These are phyloP conservation scores for Groenewaldozyma tartarivorans DNA, from an alignment of 805 yeast genomes.

Conservation along the genomic window DNA sequence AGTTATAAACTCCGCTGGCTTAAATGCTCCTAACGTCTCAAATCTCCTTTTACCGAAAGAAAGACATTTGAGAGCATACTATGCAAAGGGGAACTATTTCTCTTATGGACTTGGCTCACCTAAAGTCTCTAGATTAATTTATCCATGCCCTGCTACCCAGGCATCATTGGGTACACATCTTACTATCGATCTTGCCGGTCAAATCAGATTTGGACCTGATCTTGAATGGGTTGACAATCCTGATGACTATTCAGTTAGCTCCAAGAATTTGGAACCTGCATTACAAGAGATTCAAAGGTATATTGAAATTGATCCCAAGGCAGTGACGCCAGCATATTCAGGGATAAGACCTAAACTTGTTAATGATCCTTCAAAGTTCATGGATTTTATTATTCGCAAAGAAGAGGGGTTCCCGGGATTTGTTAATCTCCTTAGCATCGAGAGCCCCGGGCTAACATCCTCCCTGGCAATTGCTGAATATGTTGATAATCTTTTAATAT, in stretches of 20 bases:
- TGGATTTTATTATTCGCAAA: slow-evolving; percentile 64
- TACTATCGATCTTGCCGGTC: slow-evolving; percentile 74
- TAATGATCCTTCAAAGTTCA: slow-evolving; percentile 38
- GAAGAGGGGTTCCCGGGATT: slow-evolving; percentile 71
- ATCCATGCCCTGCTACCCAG: slow-evolving; percentile 69
- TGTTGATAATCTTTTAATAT: slow-evolving; percentile 30
- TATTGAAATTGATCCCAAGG: slow-evolving; percentile 47
- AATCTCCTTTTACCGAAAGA: slow-evolving; percentile 59
- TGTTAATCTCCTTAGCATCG: slow-evolving; percentile 72
- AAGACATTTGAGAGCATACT: slow-evolving; percentile 48
- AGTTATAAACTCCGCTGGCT: slow-evolving; percentile 73
- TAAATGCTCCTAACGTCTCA: slow-evolving; percentile 61
- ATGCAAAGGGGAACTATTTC: slow-evolving; percentile 82
- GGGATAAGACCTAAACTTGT: slow-evolving; percentile 79
- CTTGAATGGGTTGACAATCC: slow-evolving; percentile 58
- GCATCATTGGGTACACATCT: slow-evolving; percentile 84
- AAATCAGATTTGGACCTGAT: slow-evolving; percentile 80
- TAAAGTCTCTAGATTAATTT: slow-evolving; percentile 47
- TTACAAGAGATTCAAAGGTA: slow-evolving; percentile 49
- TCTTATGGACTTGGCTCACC: slow-evolving; percentile 42
- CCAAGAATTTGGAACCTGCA: slow-evolving; percentile 43
- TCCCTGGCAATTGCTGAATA: slow-evolving; percentile 75
- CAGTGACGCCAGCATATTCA: slow-evolving; percentile 56
- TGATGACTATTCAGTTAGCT: slow-evolving; percentile 22
- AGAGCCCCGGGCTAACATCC: slow-evolving; percentile 83